phyloP scores from a whole-genome alignment of 345 rosid species.

The Eucalyptus dawsonii region DNA sequence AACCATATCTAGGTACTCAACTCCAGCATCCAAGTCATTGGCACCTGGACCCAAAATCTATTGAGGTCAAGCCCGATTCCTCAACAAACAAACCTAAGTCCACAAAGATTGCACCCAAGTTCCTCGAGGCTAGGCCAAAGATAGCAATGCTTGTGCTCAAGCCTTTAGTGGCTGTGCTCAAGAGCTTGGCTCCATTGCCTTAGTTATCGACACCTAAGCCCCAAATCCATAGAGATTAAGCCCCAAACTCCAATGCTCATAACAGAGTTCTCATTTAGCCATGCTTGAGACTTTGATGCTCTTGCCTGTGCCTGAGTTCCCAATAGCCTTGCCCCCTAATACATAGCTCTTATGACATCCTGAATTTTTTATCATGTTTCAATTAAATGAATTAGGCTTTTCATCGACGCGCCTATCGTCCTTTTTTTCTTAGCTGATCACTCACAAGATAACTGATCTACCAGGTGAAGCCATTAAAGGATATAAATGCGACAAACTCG shows the following conservation, averaged over 20 bases:
- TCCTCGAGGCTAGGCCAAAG: background rate
- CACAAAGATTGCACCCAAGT: background rate
- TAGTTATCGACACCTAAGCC: background rate
- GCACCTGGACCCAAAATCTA: background rate
- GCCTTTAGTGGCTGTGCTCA: fast-evolving
- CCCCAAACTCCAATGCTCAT: background rate
- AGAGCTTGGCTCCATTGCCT: background rate
- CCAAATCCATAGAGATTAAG: background rate
- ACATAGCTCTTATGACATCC: background rate
- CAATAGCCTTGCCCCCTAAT: background rate
- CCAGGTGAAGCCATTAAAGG: no score
- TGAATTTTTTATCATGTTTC: no score
- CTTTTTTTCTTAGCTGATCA: no score
- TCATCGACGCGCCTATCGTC: no score
- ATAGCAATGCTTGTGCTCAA: background rate
- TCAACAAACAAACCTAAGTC: background rate
- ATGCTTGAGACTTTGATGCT: background rate
- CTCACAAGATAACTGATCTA: no score
- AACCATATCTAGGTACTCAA: background rate
- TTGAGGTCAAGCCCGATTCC: background rate
- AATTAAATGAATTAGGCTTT: no score
- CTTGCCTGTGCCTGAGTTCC: fast-evolving
- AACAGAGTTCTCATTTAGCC: background rate
- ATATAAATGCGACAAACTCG: no score
- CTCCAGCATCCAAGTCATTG: background rate